Conservation (phyloP, 371 early-diverging fungal genomes). For the Mucor irregularis region DNA sequence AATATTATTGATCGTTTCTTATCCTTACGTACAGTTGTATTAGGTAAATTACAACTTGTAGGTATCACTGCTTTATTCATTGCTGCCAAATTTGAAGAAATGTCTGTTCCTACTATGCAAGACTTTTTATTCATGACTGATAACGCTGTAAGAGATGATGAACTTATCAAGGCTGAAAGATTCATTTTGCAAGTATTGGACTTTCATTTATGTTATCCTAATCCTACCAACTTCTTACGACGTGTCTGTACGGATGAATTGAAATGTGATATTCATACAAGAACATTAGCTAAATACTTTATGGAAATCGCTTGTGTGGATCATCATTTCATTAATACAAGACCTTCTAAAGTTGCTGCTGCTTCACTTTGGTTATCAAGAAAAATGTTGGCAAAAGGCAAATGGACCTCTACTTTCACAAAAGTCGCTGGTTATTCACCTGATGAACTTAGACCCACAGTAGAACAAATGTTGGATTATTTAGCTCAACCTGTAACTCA, state of each 20-base stretch:
- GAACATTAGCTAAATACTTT: conserved; percentile 95
- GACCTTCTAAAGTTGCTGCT: conserved; percentile 85
- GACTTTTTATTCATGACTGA: conserved; percentile 85
- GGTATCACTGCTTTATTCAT: conserved; percentile 93
- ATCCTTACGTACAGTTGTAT: conserved; percentile 77
- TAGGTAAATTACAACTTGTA: conserved; percentile 95
- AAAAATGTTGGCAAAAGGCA: conserved; percentile 75
- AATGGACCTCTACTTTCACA: conserved; percentile 74
- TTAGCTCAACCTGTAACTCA: conserved; percentile 52
- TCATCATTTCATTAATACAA: conserved; percentile 72
- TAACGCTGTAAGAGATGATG: conserved; percentile 73
- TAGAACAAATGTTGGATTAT: conserved; percentile 69
- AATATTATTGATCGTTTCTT: conserved; percentile 98
- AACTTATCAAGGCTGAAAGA: conserved; percentile 87
- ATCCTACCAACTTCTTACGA: conserved; percentile 89
- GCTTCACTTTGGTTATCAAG: conserved; percentile 89
- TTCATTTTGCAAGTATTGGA: conserved; percentile 85
- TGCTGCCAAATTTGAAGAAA: conserved; percentile 98
- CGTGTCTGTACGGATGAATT: conserved; percentile 86
- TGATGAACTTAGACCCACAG: conserved; percentile 62
- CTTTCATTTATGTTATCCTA: conserved; percentile 84
- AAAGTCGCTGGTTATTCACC: conserved; percentile 79
- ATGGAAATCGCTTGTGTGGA: conserved; percentile 94
- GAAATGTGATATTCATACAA: conserved; percentile 81
- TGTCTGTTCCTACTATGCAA: conserved; percentile 76